Conservation (phyloP, 2,329 filamentous ascomycete species). For the Aspergillus fructus region DNA sequence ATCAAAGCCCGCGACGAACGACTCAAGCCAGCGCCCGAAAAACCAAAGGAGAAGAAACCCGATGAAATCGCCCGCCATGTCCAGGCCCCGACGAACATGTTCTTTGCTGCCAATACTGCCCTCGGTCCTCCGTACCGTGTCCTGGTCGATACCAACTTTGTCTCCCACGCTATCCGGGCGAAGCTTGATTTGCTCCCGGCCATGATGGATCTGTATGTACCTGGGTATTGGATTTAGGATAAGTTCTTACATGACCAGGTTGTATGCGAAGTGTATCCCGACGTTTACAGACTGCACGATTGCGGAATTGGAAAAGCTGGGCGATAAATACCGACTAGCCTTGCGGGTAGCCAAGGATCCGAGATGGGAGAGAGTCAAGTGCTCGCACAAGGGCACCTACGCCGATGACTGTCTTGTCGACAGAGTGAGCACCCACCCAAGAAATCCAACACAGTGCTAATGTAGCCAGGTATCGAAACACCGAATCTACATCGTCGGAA, state of each 20-base stretch:
- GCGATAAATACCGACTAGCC: conserved; percentile 83
- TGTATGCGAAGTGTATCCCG: conserved; percentile 87
- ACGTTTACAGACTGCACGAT: conserved; percentile 83
- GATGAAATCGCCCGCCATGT: conserved; percentile 18
- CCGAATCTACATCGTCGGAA: conserved; percentile 76
- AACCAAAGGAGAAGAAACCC: conserved; percentile 12
- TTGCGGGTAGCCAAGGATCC: conserved; percentile 85
- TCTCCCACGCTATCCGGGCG: conserved; percentile 84
- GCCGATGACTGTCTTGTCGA: conserved; percentile 84
- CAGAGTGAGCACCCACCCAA: conserved; percentile 45
- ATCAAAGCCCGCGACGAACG: conserved; percentile 22
- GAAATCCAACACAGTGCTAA: background rate
- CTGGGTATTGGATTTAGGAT: no score
- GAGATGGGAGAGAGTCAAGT: conserved; percentile 79
- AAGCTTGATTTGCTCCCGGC: conserved; percentile 85
- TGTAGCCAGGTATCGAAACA: conserved; percentile 54
- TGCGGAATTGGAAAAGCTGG: conserved; percentile 85
- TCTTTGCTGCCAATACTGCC: conserved; percentile 85
- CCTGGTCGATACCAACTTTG: conserved; percentile 85
- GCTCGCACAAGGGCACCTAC: conserved; percentile 86
- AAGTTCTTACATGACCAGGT: conserved; percentile 36
- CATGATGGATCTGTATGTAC: conserved; percentile 72
- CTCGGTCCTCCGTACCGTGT: conserved; percentile 80
- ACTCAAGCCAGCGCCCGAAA: conserved; percentile 18
- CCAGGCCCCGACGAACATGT: conserved; percentile 69